Base-by-base conservation (phyloP, 352 stramenopile species). In the Phytophthora rubi region DNA sequence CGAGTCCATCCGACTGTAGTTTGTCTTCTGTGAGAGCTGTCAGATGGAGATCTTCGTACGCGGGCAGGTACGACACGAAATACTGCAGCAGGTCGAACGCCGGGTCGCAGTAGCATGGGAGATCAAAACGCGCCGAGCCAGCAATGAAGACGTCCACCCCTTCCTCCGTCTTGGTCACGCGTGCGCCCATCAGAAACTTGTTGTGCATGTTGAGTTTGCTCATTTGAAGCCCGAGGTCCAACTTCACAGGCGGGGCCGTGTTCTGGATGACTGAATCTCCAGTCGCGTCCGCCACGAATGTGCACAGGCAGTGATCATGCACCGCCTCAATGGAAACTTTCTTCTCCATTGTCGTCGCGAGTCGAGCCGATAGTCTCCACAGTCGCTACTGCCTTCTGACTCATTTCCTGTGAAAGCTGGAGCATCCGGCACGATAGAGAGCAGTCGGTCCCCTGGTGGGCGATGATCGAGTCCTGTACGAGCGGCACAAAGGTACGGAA, bases 11-110 rank as follows among this genome's bases (percentile, higher is more conserved):
- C 23, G 47, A 16, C 60, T 16, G 44, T 49, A 47, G 15, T 32
- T 63, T 79, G n/a, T 62, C 61, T 30, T 73, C 61, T 10, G 23
- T 58, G 30, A 82, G 57, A 21, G 60, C 53, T 28, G 63, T 60
- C 28, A 92, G 52, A 61, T 91, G 73, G 9, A 92, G 64, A n/a
- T 88, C 82, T 61, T 92, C 85, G 44, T 82, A 90, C 5, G 90
- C 75, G 15, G 83, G 80, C 53, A 92, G 53, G 53, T 81, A 71
- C 12, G 70, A 72, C 16, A 81, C 77, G 23, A 93, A 76, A 44
- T 88, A 80, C 49, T 90, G 83, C 7, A 90, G 55, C n/a, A 92
- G 59, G 15, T 86, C 65, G 28, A 87, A 70, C 9, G 72, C 66
- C 8, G 75, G 70, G 21, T 83, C 69, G 16, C 66, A 13, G 23